phyloP scores from a whole-genome alignment of 2,329 filamentous ascomycete genomes.

The Fonsecaea nubica region DNA sequence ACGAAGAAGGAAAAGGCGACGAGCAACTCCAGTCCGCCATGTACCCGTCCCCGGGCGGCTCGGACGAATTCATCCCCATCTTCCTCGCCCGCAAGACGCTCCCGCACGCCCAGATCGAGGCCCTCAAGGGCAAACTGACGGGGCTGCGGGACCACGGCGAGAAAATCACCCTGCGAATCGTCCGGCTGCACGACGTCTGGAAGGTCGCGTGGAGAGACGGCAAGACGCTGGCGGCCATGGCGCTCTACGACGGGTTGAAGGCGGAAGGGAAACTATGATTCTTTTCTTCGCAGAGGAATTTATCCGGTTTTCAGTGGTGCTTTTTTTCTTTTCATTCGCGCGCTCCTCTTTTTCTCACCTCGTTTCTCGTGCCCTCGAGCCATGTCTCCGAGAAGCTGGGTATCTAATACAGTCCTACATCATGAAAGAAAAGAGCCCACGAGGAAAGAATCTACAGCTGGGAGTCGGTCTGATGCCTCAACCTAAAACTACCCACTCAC shows the following conservation, averaged over 20 bases:
- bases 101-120: constrained; percentile 55
- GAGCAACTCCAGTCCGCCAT: constrained; percentile 54
- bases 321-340: background rate
- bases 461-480: background rate
- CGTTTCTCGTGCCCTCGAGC: background rate
- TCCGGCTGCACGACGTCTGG: constrained; percentile 60
- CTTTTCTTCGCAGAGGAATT: background rate
- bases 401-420: constrained; percentile 18
- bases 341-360: background rate
- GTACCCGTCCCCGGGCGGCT: constrained; percentile 63
- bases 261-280: constrained; percentile 28
- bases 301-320: background rate
- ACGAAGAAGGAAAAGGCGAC: constrained; percentile 34
- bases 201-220: constrained; percentile 61
- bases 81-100: constrained; percentile 63
- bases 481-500: background rate
- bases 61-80: constrained; percentile 65
- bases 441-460: background rate
- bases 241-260: constrained; percentile 53
- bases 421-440: background rate
- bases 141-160: constrained; percentile 61
- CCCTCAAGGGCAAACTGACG: constrained; percentile 60
- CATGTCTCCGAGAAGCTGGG: constrained; percentile 2
- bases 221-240: constrained; percentile 63
- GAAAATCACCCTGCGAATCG: constrained; percentile 65